These are phyloP conservation scores for Ophiosphaerella herpotricha DNA, from an alignment of 2,329 filamentous ascomycete genomes.

Conservation along the genomic window DNA sequence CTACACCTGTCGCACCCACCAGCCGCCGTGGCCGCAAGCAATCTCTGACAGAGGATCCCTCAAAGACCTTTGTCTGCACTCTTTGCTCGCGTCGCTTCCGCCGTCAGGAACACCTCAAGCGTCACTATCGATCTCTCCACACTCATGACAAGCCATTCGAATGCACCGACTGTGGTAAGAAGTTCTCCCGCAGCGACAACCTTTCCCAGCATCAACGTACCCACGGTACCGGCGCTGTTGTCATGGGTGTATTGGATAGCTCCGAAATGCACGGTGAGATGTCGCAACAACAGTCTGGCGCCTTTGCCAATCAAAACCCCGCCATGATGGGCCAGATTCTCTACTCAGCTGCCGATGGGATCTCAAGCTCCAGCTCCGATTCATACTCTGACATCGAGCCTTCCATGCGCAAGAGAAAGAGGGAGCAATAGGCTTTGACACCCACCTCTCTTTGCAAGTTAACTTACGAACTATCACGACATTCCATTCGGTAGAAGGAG, in stretches of 20 bases:
- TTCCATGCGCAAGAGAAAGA: slow-evolving; percentile 74
- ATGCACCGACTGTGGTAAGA: slow-evolving; percentile 97
- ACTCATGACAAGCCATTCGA: slow-evolving; percentile 98
- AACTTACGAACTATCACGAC: slow-evolving; percentile 43
- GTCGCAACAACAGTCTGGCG: slow-evolving; percentile 29
- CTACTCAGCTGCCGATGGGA: slow-evolving; percentile 44
- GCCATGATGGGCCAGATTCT: slow-evolving; percentile 45
- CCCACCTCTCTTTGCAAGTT: slow-evolving; percentile 29
- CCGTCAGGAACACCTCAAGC: slow-evolving; percentile 97
- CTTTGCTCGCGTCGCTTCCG: slow-evolving; percentile 97
- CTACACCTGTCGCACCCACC: slow-evolving; percentile 51
- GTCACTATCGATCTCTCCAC: slow-evolving; percentile 97
- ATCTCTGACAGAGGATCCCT: slow-evolving; percentile 94
- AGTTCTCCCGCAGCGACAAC: slow-evolving; percentile 98
- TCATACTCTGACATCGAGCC: slow-evolving; percentile 47
- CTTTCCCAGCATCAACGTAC: slow-evolving; percentile 94
- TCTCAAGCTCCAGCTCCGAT: slow-evolving; percentile 43
- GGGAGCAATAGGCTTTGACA: slow-evolving; percentile 55
- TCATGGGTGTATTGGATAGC: slow-evolving; percentile 85
- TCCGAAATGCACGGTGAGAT: slow-evolving; percentile 62
- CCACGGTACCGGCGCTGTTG: slow-evolving; percentile 85
- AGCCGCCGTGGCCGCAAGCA: slow-evolving; percentile 98
- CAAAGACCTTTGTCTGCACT: slow-evolving; percentile 97
- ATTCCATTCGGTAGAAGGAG: slow-evolving; percentile 35
- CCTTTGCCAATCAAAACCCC: slow-evolving; percentile 44